phyloP scores from a whole-genome alignment of 768 basidiomycete genomes.

The Pleurotus salmoneostramineus region DNA sequence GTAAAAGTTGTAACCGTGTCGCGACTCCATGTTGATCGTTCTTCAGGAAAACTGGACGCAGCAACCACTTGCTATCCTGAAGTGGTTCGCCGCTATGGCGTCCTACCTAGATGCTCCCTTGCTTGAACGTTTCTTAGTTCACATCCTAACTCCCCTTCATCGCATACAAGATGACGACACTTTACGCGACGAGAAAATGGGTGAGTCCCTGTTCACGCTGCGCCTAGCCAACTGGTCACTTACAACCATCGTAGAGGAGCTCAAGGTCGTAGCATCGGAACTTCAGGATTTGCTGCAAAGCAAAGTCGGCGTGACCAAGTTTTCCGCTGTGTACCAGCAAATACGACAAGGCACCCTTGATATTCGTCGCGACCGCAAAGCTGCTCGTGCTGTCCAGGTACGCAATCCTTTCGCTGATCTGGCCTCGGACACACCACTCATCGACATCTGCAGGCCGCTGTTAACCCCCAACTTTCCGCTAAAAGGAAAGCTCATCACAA shows the following conservation, averaged over 20 bases:
- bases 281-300: conserved; percentile 82
- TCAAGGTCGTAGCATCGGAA: conserved; percentile 78
- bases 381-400: conserved; percentile 52
- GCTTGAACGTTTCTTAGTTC: conserved; percentile 70
- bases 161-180: conserved; percentile 86
- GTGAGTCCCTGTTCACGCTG: conserved; percentile 35
- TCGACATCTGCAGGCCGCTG: conserved; percentile 27
- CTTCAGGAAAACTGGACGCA: conserved; percentile 76
- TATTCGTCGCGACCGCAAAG: conserved; percentile 70
- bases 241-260: conserved; percentile 52
- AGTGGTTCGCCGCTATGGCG: conserved; percentile 93
- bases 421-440: not conserved
- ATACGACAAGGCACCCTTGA: conserved; percentile 70
- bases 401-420: not conserved
- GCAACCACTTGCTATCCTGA: conserved; percentile 74
- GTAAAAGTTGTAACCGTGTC: conserved; percentile 17
- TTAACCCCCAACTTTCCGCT: conserved; percentile 73
- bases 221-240: not conserved
- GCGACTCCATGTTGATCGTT: not conserved
- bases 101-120: conserved; percentile 57
- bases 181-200: conserved; percentile 73
- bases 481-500: conserved; percentile 72
- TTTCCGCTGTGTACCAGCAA: conserved; percentile 73
- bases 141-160: conserved; percentile 84
- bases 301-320: conserved; percentile 86